phyloP scores from a whole-genome alignment of 306 rosid genomes.

The Vachellia collinsii region DNA sequence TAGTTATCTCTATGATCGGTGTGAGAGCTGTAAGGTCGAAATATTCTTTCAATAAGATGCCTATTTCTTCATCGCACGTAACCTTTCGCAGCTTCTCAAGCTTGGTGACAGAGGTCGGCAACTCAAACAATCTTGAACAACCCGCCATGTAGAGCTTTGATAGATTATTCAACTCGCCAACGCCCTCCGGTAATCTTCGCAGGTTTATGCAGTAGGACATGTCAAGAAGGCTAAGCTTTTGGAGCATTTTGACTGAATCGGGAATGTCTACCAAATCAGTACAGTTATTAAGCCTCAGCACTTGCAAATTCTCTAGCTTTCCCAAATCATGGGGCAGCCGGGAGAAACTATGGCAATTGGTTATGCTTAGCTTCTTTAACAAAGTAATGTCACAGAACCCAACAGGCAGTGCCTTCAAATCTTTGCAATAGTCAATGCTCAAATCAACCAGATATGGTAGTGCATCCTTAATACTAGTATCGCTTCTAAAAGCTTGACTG shows the following conservation, averaged over 20 bases:
- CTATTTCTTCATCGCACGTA: slow-evolving; percentile 52
- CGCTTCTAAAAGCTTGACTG: slow-evolving; percentile 34
- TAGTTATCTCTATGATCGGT: slow-evolving; percentile 32
- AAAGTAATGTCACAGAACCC: slow-evolving; percentile 34
- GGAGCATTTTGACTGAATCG: slow-evolving; percentile 30
- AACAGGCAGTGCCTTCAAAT: slow-evolving; percentile 45
- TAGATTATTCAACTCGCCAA: slow-evolving; percentile 49
- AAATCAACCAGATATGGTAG: slow-evolving; percentile 51
- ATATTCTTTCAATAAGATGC: slow-evolving; percentile 30
- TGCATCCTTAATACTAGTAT: slow-evolving; percentile 36
- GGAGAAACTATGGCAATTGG: slow-evolving; percentile 48
- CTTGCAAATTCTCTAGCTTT: slow-evolving; percentile 43
- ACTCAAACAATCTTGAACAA: slow-evolving; percentile 39
- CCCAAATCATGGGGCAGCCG: slow-evolving; percentile 43
- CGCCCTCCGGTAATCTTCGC: slow-evolving; percentile 33
- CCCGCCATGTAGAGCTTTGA: slow-evolving; percentile 45
- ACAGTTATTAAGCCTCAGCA: slow-evolving; percentile 50
- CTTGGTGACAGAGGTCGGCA: slow-evolving; percentile 35
- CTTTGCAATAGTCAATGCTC: slow-evolving; percentile 53
- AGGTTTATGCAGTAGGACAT: slow-evolving; percentile 47
- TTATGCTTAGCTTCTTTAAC: slow-evolving; percentile 48
- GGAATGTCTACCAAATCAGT: slow-evolving; percentile 40
- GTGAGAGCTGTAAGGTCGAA: neutral
- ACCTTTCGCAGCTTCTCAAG: slow-evolving; percentile 33
- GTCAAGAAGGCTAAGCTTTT: slow-evolving; percentile 43